Percentiles rank a stretch among this genome's conserved stretches.
Evolutionary conservation across 2,329 filamentous ascomycete species (phyloP).

Genomic region (Phaeosphaeriaceae sp.): DNA sequence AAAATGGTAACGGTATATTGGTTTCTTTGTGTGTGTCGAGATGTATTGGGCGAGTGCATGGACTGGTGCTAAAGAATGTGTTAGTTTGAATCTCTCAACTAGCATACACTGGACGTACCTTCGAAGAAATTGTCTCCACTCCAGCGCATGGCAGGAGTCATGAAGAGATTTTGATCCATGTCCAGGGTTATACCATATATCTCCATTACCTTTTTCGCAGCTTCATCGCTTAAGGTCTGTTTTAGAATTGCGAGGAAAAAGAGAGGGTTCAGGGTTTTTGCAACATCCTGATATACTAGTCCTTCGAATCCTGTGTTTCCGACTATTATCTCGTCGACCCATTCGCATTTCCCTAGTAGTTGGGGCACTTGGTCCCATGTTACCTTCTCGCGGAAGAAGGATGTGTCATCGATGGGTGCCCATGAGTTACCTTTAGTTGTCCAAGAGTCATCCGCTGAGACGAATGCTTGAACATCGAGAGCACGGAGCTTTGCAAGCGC

Average conservation of each 20-base stretch:
- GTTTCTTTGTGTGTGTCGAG: slow-evolving; percentile 16
- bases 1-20: slow-evolving; percentile 36
- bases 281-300: neutral
- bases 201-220: slow-evolving; percentile 24
- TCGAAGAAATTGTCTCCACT: slow-evolving; percentile 55
- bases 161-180: slow-evolving; percentile 46
- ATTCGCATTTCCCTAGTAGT: slow-evolving; percentile 34
- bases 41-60: slow-evolving; percentile 20
- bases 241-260: slow-evolving; percentile 30
- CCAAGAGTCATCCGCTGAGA: slow-evolving; percentile 14
- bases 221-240: slow-evolving; percentile 17
- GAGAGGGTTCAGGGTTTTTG: slow-evolving; percentile 15
- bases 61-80: slow-evolving; percentile 15
- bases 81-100: neutral
- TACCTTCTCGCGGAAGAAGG: slow-evolving; percentile 22
- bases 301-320: slow-evolving; percentile 32
- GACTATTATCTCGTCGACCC: slow-evolving; percentile 54
- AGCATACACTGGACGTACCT: slow-evolving; percentile 21
- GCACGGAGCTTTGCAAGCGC: slow-evolving; percentile 13
- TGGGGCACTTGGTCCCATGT: slow-evolving; percentile 28
- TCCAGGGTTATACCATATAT: slow-evolving; percentile 47
- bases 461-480: slow-evolving; percentile 15
- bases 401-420: slow-evolving; percentile 15
- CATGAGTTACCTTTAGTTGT: slow-evolving; percentile 12
- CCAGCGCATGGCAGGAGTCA: slow-evolving; percentile 47